phyloP scores from a whole-genome alignment of 306 rosid species.

The Prunus padus region DNA sequence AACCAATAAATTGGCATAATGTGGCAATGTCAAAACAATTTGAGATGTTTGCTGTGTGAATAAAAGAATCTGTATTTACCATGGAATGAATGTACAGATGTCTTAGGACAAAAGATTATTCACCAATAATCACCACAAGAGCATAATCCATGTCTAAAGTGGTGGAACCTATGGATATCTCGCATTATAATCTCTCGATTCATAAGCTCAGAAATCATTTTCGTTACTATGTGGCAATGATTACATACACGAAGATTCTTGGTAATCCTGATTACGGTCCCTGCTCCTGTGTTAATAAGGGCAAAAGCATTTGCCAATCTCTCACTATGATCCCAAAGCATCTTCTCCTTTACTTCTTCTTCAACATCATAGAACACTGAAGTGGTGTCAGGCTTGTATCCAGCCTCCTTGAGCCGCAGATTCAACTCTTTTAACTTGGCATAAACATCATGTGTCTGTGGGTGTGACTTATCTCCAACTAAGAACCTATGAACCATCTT shows the following conservation, averaged over 20 bases:
- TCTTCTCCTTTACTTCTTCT: slow-evolving; percentile 55
- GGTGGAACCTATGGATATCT: slow-evolving; percentile 60
- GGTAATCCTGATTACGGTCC: slow-evolving; percentile 51
- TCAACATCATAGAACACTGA: slow-evolving; percentile 57
- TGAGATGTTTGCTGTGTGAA: slow-evolving; percentile 5
- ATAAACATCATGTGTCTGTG: slow-evolving; percentile 44
- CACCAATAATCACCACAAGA: slow-evolving; percentile 67
- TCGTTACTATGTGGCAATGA: slow-evolving; percentile 53
- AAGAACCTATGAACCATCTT: slow-evolving; percentile 58
- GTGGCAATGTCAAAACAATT: slow-evolving; percentile 24
- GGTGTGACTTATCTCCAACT: slow-evolving; percentile 50
- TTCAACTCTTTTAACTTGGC: slow-evolving; percentile 46
- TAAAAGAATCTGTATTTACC: slow-evolving; percentile 18
- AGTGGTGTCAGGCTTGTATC: slow-evolving; percentile 61
- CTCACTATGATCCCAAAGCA: slow-evolving; percentile 65
- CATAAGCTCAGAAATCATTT: slow-evolving; percentile 47
- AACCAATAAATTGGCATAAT: slow-evolving; percentile 13
- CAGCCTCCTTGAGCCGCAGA: slow-evolving; percentile 45
- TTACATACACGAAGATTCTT: slow-evolving; percentile 62
- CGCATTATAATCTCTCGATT: slow-evolving; percentile 51
- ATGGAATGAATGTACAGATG: slow-evolving; percentile 3
- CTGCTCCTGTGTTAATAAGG: slow-evolving; percentile 46
- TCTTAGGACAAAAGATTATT: slow-evolving; percentile 15
- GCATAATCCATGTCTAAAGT: slow-evolving; percentile 47
- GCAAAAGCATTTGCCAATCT: slow-evolving; percentile 60